Evolutionary conservation across 495 filamentous ascomycete species (phyloP).

Genomic region (Penicillium dipodomyicola): DNA sequence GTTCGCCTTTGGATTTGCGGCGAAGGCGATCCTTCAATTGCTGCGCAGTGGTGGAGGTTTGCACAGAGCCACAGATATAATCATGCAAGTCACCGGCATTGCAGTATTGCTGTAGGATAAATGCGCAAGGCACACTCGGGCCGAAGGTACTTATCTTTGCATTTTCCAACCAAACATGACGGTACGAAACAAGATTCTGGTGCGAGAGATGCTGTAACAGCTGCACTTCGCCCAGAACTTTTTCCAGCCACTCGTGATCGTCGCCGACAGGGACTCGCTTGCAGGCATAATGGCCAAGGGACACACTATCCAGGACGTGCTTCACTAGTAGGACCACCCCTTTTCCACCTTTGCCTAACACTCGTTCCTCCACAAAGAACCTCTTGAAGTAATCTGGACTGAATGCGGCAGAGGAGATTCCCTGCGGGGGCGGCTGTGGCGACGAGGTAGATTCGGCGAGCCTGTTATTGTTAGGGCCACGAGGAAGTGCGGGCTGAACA

Average conservation of each 20-base stretch:
- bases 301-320: conserved; percentile 84
- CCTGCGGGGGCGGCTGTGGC: conserved; percentile 52
- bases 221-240: conserved; percentile 89
- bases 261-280: conserved; percentile 95
- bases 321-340: conserved; percentile 90
- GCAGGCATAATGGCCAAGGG: conserved; percentile 89
- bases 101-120: conserved; percentile 97
- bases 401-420: conserved; percentile 82
- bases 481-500: conserved; percentile 45
- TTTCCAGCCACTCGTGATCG: conserved; percentile 93
- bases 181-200: conserved; percentile 94
- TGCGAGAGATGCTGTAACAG: conserved; percentile 87
- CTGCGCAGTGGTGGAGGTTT: conserved; percentile 64
- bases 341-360: conserved; percentile 87
- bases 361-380: conserved; percentile 84
- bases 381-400: conserved; percentile 86
- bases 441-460: conserved; percentile 55
- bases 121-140: conserved; percentile 89
- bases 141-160: conserved; percentile 78
- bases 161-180: conserved; percentile 95
- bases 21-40: conserved; percentile 83
- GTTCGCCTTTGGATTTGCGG: conserved; percentile 65
- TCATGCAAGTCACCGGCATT: conserved; percentile 89
- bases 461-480: conserved; percentile 33
- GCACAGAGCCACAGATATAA: conserved; percentile 70